phyloP scores from a whole-genome alignment of 139 green algal species.

The Ettlia oleoabundans region DNA sequence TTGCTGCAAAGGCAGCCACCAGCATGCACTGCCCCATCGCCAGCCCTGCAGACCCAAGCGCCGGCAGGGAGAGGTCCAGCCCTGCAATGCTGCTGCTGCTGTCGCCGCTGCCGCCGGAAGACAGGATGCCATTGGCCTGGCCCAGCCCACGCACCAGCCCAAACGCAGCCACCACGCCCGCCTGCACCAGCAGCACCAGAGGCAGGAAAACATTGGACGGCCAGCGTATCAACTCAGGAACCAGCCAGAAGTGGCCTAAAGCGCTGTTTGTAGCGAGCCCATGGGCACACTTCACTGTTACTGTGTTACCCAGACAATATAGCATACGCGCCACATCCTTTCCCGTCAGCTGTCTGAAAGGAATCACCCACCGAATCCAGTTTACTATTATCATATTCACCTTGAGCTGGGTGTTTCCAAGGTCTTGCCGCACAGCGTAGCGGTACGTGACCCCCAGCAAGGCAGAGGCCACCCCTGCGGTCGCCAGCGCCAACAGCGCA shows the following conservation, averaged over 20 bases:
- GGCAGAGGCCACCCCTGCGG: conserved; percentile 5
- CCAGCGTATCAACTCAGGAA: too few relatives aligned
- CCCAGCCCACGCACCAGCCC: conserved; percentile 18
- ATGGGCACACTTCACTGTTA: too few relatives aligned
- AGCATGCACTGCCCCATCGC: conserved; percentile 34
- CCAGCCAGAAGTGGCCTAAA: too few relatives aligned
- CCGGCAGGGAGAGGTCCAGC: neutral
- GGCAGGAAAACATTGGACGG: neutral
- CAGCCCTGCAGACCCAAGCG: neutral
- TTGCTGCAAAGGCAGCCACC: conserved; percentile 28
- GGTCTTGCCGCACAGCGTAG: conserved; percentile 26
- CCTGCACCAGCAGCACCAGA: neutral
- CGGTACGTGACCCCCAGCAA: conserved; percentile 31
- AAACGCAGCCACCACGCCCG: conserved; percentile 27
- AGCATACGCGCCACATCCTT: too few relatives aligned
- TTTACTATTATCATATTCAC: neutral
- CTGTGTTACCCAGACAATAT: too few relatives aligned
- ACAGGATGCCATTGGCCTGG: conserved; percentile 2
- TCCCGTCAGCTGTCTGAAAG: too few relatives aligned
- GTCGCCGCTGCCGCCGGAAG: neutral
- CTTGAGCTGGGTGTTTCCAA: conserved; percentile 15
- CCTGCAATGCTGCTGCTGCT: neutral
- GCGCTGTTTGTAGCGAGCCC: too few relatives aligned
- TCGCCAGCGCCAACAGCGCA: conserved; percentile 5
- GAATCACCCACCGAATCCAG: too few relatives aligned